A percentile compares a stretch with the other conserved stretches of the same genome.
Evolutionary conservation across 441 rosid species (phyloP).

Genomic region (Breynia disticha): DNA sequence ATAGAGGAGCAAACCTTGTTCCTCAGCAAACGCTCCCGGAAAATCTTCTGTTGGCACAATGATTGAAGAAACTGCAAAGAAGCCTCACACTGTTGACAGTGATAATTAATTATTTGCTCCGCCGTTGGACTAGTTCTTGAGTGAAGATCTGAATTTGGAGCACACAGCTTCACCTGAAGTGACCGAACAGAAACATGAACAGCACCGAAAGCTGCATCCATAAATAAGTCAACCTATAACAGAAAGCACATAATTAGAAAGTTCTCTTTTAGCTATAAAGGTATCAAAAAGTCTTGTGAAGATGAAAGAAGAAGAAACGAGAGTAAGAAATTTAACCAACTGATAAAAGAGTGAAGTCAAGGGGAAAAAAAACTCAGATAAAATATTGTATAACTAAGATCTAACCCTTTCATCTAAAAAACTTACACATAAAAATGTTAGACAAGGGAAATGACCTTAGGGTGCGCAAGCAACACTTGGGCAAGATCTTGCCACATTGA

Average conservation of each 20-base stretch:
- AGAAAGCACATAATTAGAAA: slow-evolving; percentile 26
- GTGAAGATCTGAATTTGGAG: slow-evolving; percentile 26
- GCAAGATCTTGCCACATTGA: slow-evolving; percentile 75
- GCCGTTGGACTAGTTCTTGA: slow-evolving; percentile 18
- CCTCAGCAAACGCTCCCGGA: slow-evolving; percentile 64
- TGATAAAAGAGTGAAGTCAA: slow-evolving; percentile 9
- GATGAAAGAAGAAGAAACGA: background rate
- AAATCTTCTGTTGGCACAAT: slow-evolving; percentile 72
- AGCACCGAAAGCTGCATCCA: slow-evolving; percentile 76
- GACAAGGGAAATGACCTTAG: slow-evolving; percentile 43
- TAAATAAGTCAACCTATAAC: slow-evolving; percentile 71
- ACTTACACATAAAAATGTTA: slow-evolving; percentile 17
- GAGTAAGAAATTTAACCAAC: slow-evolving; percentile 1
- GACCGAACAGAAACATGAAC: slow-evolving; percentile 50
- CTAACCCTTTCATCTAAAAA: slow-evolving; percentile 12
- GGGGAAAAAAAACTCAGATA: slow-evolving; percentile 9
- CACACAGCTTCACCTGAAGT: slow-evolving; percentile 45
- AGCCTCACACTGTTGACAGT: slow-evolving; percentile 93
- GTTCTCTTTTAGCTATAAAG: background rate
- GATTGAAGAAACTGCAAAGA: slow-evolving; percentile 84
- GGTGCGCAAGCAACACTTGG: slow-evolving; percentile 67
- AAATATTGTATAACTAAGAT: slow-evolving; percentile 1
- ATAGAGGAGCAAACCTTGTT: slow-evolving; percentile 53
- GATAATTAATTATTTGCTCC: slow-evolving; percentile 38
- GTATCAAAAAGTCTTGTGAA: too few relatives aligned